phyloP scores from a whole-genome alignment of 768 basidiomycete species.

The Arthromyces matolae region DNA sequence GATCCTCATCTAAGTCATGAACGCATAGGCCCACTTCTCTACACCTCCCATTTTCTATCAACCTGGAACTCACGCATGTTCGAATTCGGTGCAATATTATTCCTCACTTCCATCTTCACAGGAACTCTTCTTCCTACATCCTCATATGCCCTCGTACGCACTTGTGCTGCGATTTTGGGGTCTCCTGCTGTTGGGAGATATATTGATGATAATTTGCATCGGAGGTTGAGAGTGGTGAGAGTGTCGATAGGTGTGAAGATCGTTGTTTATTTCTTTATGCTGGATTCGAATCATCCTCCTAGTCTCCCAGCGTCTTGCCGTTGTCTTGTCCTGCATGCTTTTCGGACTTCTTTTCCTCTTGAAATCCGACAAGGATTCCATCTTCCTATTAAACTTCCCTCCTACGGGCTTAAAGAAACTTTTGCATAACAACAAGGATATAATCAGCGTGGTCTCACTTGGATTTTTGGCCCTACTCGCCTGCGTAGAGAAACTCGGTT shows the following conservation, averaged over 20 bases:
- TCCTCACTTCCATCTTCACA: constrained; percentile 21
- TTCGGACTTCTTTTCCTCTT: constrained; percentile 19
- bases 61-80: constrained; percentile 29
- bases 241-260: constrained; percentile 19
- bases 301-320: constrained; percentile 21
- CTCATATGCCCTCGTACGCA: constrained; percentile 22
- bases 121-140: constrained; percentile 25
- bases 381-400: no score
- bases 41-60: constrained; percentile 26
- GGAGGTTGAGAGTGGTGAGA: constrained; percentile 21
- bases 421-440: no score
- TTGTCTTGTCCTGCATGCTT: constrained; percentile 19
- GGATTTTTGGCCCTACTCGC: constrained; percentile 16
- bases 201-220: constrained; percentile 21
- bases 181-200: constrained; percentile 21
- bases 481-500: constrained; percentile 24
- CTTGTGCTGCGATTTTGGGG: constrained; percentile 18
- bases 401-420: no score
- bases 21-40: constrained; percentile 14
- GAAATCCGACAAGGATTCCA: no score
- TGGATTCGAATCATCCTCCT: constrained; percentile 13
- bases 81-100: constrained; percentile 27
- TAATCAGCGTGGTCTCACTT: not conserved
- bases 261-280: not conserved
- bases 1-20: no score